Base-by-base conservation (phyloP, 2,329 filamentous ascomycete genomes). In the Aspergillus viridinutans region DNA sequence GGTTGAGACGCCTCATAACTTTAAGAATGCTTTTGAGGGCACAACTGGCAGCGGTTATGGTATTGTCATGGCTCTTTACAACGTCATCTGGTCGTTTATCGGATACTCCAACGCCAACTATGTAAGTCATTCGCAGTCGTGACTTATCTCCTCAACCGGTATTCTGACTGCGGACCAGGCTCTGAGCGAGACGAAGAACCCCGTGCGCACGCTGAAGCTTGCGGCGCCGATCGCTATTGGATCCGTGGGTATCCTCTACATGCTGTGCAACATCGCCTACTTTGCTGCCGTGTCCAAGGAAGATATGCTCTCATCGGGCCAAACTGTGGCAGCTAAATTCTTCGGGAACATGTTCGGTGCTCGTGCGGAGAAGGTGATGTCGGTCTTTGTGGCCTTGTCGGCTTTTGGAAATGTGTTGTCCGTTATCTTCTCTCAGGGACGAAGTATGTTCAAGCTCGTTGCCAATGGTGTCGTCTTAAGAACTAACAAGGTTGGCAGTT, bases 91-190 rank as follows among this genome's bases (percentile, higher is more conserved):
- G 67, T 83, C 83, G 0, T 87, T 85, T 53, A 74, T 78, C 3
- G 85, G 85, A 2, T 87, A 82, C 61, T 77, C 80, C 6, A 87
- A 87, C 65, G 82, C 84, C 0, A 87, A 87, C 72, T 86, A 86
- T 68, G 79, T 81, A 59, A 69, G 78, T 65, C 17, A 43, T 29
- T 45, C 45, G n/a, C 52, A 26, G 68, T 32, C 32, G 32, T 38
- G 32, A 38, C 14, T 38, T 38, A 17, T 38, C 14, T n/a, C 17
- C 17, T 17, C 17, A 5, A 38, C 32, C 1, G 32, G 32, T 38
- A 35, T 38, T 38, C 32, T 38, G 32, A 38, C 32, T 17, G 32
- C 32, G 14, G 17, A 9, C 9, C 53, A 78, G 69, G 67, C 74
- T 14, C 71, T 86, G 59, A 82, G 78, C 52, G 82, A 85, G 69